Conservation (phyloP, 2,329 filamentous ascomycete species). For the Fusarium sp. region DNA sequence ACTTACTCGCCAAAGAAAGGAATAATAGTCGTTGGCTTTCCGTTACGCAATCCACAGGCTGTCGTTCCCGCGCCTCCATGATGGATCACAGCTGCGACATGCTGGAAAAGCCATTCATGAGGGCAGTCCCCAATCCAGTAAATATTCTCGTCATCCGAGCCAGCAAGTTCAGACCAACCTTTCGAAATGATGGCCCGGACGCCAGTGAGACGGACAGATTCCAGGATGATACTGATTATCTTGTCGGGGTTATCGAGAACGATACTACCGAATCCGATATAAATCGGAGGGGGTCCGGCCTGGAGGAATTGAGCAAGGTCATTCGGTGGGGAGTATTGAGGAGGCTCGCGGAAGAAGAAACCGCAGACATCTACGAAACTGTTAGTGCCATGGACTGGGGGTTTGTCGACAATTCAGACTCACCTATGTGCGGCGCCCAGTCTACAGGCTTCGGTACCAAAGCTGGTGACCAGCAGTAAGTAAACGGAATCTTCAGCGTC, state of each 20-base stretch:
- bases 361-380: not conserved
- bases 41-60: not conserved
- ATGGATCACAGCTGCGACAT: not conserved
- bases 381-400: no score
- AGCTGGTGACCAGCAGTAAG: conserved; percentile 1
- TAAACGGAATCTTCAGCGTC: not conserved
- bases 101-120: not conserved
- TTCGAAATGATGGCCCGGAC: not conserved
- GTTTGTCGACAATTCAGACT: no score
- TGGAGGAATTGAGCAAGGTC: not conserved
- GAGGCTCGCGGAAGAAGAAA: not conserved
- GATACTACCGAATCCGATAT: not conserved
- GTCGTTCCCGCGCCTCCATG: not conserved
- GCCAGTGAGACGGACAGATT: not conserved
- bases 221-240: not conserved
- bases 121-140: not conserved
- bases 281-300: not conserved
- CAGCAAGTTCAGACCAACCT: not conserved
- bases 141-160: not conserved
- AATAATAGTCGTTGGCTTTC: not conserved
- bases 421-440: not conserved
- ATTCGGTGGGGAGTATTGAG: not conserved
- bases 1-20: not conserved
- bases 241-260: not conserved
- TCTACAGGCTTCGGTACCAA: not conserved